phyloP scores from a whole-genome alignment of 202 grass and related monocot species.

The Carex arenaria region DNA sequence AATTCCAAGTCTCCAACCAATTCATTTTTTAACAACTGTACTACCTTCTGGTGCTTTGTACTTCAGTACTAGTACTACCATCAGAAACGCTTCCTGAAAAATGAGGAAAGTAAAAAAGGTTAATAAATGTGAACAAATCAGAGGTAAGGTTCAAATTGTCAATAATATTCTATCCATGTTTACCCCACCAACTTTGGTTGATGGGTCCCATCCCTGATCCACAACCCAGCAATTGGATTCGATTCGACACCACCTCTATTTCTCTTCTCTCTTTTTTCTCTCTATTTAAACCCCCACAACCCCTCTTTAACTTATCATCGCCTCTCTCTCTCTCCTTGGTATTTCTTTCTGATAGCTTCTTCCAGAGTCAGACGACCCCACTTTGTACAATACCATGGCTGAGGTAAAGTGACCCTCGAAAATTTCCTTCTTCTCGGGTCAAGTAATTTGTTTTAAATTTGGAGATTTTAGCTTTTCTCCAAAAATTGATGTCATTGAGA shows the following conservation, averaged over 20 bases:
- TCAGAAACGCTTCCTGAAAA: neutral
- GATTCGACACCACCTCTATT: neutral
- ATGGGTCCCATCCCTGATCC: neutral
- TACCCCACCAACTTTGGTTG: neutral
- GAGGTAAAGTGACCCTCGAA: neutral
- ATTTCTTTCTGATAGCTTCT: neutral
- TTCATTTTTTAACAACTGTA: slow-evolving; percentile 1
- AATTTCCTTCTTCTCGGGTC: neutral
- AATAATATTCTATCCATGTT: neutral
- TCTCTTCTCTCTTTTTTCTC: neutral
- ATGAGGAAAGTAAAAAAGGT: neutral
- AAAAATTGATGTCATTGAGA: neutral
- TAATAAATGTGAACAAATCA: too few relatives aligned
- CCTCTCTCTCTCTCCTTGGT: neutral
- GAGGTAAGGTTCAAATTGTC: neutral
- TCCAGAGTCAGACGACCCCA: neutral
- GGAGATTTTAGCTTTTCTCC: neutral
- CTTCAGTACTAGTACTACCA: slow-evolving; percentile 6
- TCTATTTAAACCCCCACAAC: neutral
- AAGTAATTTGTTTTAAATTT: neutral
- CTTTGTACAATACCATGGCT: slow-evolving; percentile 13
- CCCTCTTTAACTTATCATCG: neutral
- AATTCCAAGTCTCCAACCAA: neutral
- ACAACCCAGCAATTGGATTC: slow-evolving; percentile 7
- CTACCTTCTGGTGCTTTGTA: slow-evolving; percentile 22